These are phyloP conservation scores for Penicillium crustosum DNA, from an alignment of 2,329 filamentous ascomycete species.

Conservation along the genomic window DNA sequence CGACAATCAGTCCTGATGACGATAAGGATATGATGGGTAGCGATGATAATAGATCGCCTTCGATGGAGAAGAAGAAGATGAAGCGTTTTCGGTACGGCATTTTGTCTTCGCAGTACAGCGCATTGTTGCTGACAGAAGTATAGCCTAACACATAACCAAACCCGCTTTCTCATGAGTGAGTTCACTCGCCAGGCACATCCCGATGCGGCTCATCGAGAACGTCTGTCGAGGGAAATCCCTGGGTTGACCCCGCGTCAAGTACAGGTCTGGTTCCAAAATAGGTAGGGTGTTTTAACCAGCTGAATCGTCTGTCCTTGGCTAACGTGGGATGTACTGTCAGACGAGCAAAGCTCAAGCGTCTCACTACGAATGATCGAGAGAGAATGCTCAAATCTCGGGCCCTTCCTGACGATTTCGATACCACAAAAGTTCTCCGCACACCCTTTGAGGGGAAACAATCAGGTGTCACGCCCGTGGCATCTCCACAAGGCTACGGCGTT, in stretches of 20 bases:
- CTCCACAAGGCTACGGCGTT: constrained; percentile 43
- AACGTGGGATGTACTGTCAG: constrained; percentile 34
- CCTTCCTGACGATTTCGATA: constrained; percentile 61
- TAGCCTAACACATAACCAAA: constrained; percentile 93
- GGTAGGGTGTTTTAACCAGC: constrained; percentile 56
- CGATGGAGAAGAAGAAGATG: constrained; percentile 44
- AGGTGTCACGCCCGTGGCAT: constrained; percentile 51
- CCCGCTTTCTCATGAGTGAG: constrained; percentile 95
- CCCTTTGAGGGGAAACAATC: constrained; percentile 49
- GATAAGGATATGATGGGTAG: constrained; percentile 30
- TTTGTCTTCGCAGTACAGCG: neutral
- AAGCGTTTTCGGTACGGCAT: constrained; percentile 44
- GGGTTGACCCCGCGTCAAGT: constrained; percentile 89
- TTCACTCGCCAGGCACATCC: constrained; percentile 93
- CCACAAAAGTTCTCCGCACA: constrained; percentile 58
- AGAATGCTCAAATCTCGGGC: constrained; percentile 61
- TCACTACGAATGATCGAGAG: constrained; percentile 62
- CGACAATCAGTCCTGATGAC: constrained; percentile 30
- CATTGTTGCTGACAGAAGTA: constrained; percentile 3
- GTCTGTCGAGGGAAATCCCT: constrained; percentile 84
- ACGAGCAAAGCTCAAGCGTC: constrained; percentile 61
- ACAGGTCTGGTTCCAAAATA: constrained; percentile 98
- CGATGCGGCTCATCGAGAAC: constrained; percentile 84
- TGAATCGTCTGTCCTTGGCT: neutral
- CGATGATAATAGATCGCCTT: constrained; percentile 31